Evolutionary conservation across 1,139 yeast species (phyloP), one percentile per base, ranked within the genome.

Genomic region (Yamadazyma siamensis): DNA sequence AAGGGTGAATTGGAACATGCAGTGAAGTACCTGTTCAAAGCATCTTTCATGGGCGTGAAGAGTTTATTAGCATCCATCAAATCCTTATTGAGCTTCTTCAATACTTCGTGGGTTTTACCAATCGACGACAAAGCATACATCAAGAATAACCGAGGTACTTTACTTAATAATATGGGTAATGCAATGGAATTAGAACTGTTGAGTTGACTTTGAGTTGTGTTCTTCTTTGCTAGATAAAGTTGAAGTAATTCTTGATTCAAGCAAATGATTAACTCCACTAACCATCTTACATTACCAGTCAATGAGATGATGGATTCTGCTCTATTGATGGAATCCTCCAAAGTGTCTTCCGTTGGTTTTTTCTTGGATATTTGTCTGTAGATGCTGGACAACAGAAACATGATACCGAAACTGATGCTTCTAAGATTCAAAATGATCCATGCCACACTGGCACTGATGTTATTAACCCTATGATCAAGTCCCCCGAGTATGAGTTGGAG

Each of bases 231-330:
- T 36, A 49, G 47, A 13, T 59, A 41, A 14, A 67, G 47, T 29
- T 66, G 71, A 13, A 75, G 56, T 14, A 87, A 52, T 41, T 86
- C 94, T 50, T 86, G 94, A 35, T 77, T 75, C 27, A 82, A 52
- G 38, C 73, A 75, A 0, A 77, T 73, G 44, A 84, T 63, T 35
- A 84, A 68, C 49, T 86, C 95, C 24, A 83, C 65, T 36, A 81
- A 67, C 94, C 95, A 87, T 43, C 85, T 71, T n/a, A 81, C 71
- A 24, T 79, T 72, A 1, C 95, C 95, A 13, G 83, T 54, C 31
- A 82, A 65, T 13, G 83, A 73, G 34, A 78, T 57, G 5, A 81
- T 65, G 37, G 77, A 62, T 49, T 79, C 77, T 29, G 78, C 75
- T 46, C 83, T 54, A 33, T 71, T 62, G 12, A 72, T 66, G 1